Conservation (phyloP, 1,139 yeast species). For the Blastobotrys aristatus region DNA sequence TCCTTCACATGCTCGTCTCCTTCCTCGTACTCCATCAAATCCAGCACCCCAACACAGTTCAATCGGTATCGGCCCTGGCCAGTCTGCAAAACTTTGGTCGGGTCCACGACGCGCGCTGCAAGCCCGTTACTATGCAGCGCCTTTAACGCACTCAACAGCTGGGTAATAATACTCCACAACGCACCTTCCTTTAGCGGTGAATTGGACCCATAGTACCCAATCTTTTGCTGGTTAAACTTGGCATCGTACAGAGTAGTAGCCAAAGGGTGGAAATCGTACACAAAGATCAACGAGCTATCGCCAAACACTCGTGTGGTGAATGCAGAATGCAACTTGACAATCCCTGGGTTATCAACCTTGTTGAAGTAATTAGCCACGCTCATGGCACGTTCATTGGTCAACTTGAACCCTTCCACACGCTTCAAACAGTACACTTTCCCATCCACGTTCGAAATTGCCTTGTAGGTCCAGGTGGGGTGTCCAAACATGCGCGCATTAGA, state of each 20-base stretch:
- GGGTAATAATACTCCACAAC: conserved; percentile 73
- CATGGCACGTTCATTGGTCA: conserved; percentile 55
- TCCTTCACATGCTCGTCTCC: neutral
- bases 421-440: conserved; percentile 76
- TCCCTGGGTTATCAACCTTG: conserved; percentile 46
- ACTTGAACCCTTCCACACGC: conserved; percentile 60
- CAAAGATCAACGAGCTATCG: conserved; percentile 53
- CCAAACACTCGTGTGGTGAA: conserved; percentile 87
- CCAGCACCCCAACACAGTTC: conserved; percentile 67
- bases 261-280: conserved; percentile 66
- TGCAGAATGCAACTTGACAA: conserved; percentile 70
- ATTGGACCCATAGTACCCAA: conserved; percentile 4
- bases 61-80: conserved; percentile 65
- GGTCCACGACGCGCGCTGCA: conserved; percentile 58
- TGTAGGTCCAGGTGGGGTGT: conserved; percentile 60
- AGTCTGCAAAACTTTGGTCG: conserved; percentile 69
- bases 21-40: conserved; percentile 48
- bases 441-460: conserved; percentile 72
- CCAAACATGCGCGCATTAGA: conserved; percentile 50
- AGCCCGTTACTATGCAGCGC: conserved; percentile 59
- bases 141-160: conserved; percentile 61
- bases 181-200: conserved; percentile 33
- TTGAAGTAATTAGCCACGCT: conserved; percentile 50
- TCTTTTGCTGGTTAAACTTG: conserved; percentile 37
- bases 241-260: conserved; percentile 54